These are phyloP conservation scores for Camellia granthamiana DNA, from an alignment of 148 eudicot species.

Conservation along the genomic window DNA sequence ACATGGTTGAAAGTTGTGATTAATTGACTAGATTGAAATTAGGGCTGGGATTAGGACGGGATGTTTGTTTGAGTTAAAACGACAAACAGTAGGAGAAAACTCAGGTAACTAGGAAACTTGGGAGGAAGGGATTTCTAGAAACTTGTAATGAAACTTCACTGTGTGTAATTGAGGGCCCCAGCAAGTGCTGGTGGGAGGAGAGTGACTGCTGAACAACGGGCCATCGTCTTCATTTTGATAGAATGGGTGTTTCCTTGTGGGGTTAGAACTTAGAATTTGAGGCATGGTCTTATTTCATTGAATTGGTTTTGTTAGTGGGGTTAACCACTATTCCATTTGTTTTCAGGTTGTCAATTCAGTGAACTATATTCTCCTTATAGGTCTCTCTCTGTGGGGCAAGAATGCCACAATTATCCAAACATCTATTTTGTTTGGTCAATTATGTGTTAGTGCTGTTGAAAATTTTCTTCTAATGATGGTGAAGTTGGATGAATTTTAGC, in stretches of 20 bases:
- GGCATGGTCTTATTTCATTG: background rate
- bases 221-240: background rate
- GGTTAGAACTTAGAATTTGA: background rate
- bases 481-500: background rate
- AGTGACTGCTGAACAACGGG: background rate
- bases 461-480: background rate
- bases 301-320: background rate
- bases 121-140: background rate
- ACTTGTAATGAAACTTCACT: background rate
- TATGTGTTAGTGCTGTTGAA: background rate
- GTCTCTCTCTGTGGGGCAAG: conserved; percentile 5
- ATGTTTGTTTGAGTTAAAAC: background rate
- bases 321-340: background rate
- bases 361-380: background rate
- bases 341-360: background rate
- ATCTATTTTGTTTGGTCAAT: background rate
- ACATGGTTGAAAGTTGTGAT: conserved; percentile 3
- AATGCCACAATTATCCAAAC: background rate
- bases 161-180: background rate
- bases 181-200: background rate
- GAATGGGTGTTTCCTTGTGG: background rate
- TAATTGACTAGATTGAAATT: background rate
- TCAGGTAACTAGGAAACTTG: background rate
- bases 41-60: background rate
- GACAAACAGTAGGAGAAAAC: background rate